A percentile compares a stretch with the other conserved stretches of the same genome.
These are phyloP conservation scores for Trypanosoma grayi DNA, from an alignment of 208 protist genomes.

Conservation along the genomic window DNA sequence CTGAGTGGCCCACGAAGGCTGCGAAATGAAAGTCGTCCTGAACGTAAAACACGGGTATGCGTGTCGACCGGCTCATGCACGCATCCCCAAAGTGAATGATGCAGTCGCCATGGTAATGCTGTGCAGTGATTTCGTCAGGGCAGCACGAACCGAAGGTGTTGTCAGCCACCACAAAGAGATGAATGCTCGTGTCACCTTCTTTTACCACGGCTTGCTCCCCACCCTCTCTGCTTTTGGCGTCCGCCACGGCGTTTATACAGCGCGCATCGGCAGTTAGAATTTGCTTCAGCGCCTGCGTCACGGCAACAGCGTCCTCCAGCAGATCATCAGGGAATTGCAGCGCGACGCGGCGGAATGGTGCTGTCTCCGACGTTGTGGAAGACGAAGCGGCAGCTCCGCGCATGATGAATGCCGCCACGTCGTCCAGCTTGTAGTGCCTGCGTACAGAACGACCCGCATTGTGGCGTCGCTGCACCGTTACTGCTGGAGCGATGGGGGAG, in stretches of 20 bases:
- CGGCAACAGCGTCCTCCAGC: conserved; percentile 58
- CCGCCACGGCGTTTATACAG: conserved; percentile 19
- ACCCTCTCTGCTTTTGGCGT: neutral
- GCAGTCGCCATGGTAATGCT: conserved; percentile 79
- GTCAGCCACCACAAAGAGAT: conserved; percentile 85
- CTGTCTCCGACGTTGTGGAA: neutral
- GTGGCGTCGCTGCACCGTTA: conserved; percentile 36
- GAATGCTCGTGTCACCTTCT: conserved; percentile 19
- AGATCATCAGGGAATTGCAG: conserved; percentile 91
- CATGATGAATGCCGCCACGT: conserved; percentile 29
- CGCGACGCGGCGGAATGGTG: conserved; percentile 47
- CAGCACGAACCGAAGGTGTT: conserved; percentile 92
- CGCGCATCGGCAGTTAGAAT: conserved; percentile 37
- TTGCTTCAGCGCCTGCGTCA: conserved; percentile 50
- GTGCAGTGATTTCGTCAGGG: conserved; percentile 88
- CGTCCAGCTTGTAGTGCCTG: conserved; percentile 26
- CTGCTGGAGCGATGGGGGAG: conserved; percentile 43
- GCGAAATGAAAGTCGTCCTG: conserved; percentile 49
- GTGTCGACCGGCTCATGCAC: conserved; percentile 81
- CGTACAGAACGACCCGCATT: conserved; percentile 10
- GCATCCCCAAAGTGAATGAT: conserved; percentile 91
- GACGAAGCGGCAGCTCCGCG: conserved; percentile 28
- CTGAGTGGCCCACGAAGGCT: conserved; percentile 1
- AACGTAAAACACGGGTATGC: conserved; percentile 81
- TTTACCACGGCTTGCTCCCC: neutral